Evolutionary conservation across 352 stramenopile species (phyloP).

Genomic region (Globisporangium polare): DNA sequence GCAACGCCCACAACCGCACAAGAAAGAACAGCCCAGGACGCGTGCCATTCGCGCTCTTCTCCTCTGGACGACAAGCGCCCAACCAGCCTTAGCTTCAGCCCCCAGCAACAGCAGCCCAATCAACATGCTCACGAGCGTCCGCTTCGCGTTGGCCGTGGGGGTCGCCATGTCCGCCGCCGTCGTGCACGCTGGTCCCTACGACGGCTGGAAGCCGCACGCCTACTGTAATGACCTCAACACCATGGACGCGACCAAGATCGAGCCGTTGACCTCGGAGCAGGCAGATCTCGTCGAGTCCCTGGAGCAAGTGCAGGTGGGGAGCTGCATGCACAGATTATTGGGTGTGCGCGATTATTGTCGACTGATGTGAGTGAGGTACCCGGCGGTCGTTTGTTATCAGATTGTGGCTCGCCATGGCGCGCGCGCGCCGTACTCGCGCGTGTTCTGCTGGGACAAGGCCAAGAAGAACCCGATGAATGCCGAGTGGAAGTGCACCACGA

Average conservation of each 20-base stretch:
- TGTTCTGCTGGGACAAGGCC: conserved; percentile 77
- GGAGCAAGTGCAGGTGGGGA: conserved; percentile 80
- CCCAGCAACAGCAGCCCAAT: not conserved
- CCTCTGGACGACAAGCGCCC: not conserved
- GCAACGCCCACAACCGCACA: not conserved
- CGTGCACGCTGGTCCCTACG: conserved; percentile 39
- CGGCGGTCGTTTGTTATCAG: conserved; percentile 14
- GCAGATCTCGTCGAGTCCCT: conserved; percentile 58
- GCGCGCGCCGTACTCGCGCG: conserved; percentile 58
- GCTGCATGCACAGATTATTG: too few relatives aligned
- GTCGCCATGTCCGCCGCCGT: conserved; percentile 11
- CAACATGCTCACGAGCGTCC: conserved; percentile 15
- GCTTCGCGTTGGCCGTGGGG: conserved; percentile 22
- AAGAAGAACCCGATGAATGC: conserved; percentile 71
- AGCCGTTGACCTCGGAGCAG: conserved; percentile 55
- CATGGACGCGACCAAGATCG: conserved; percentile 59
- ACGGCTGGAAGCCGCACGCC: conserved; percentile 72
- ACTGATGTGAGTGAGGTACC: not conserved
- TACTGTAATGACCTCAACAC: conserved; percentile 75
- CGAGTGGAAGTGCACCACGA: conserved; percentile 69
- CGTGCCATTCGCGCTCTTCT: conserved; percentile 6
- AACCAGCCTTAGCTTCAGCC: not conserved
- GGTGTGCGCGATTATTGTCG: not conserved
- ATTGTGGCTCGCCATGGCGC: conserved; percentile 76
- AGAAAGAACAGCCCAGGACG: not conserved